phyloP scores from a whole-genome alignment of 176 grass and related monocot species.

The Avena eriantha region DNA sequence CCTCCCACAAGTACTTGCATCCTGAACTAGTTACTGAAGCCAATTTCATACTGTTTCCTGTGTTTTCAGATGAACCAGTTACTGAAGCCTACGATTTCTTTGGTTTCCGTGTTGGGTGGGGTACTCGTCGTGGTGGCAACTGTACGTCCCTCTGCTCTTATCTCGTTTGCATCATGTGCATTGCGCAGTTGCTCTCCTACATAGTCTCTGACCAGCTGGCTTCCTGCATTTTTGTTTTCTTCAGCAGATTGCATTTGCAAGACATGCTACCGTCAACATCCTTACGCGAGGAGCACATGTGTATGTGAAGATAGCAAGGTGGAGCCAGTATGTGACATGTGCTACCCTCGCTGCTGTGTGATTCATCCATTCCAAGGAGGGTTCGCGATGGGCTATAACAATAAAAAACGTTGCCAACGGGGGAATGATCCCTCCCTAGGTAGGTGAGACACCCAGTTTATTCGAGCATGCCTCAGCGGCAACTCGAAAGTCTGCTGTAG shows the following conservation, averaged over 20 bases:
- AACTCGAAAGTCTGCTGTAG: no score
- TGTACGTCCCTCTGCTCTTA: background rate
- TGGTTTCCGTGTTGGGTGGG: background rate
- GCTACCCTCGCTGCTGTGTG: background rate
- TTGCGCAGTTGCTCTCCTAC: background rate
- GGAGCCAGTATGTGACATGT: background rate
- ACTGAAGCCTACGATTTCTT: background rate
- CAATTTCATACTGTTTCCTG: background rate
- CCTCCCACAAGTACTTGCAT: no score
- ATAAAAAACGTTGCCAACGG: background rate
- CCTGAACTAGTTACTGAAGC: no score
- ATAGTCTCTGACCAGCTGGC: background rate
- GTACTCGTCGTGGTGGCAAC: background rate
- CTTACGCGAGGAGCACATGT: background rate
- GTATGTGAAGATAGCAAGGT: no score
- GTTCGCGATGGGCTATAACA: background rate
- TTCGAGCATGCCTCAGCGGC: no score
- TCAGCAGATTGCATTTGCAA: background rate
- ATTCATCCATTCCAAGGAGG: background rate
- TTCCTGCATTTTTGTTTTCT: background rate
- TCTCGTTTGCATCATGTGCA: background rate
- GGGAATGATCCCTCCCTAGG: no score
- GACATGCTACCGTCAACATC: background rate
- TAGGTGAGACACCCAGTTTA: no score
- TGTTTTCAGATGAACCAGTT: background rate